Base-by-base conservation (phyloP, 2,329 filamentous ascomycete species). In the Colletotrichum ledebouriae region DNA sequence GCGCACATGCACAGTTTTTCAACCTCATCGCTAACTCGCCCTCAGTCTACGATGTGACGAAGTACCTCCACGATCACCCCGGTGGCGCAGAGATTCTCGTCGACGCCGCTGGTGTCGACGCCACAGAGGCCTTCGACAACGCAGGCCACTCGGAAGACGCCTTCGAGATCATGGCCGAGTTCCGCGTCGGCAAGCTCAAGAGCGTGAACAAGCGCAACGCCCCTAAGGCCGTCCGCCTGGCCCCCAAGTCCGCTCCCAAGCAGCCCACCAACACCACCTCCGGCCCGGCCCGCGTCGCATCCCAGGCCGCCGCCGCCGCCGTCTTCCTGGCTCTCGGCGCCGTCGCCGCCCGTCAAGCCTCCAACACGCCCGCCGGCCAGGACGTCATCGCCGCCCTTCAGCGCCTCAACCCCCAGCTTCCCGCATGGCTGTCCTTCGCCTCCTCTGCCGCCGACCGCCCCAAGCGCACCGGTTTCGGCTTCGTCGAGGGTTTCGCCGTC, bases 41-140 rank as follows among this genome's bases (percentile, higher is more conserved):
- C 29, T 7, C 41, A 87, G 88, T 90, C 2, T 90, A 89, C 72
- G 80, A 90, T 74, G 78, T 89, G 11, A 84, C 87, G 1, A 81
- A 83, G 49, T 90, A 89, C 70, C 69, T 87, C 1, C 77, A 84
- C 25, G 87, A 90, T 64, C 89, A 90, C 69, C 89, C 89, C 61
- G 93, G 93, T 73, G 93, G 93, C 76, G 89, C 91, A 74, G 92
- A 94, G 75, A 88, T 94, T 68, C 83, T 96, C 46, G 83, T 93
- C 67, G 93, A 95, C 71, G 90, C 93, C 33, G 92, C 86, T 73
- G 93, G 93, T 65, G 89, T 90, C 73, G 92, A 96, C 79, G 90
- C 91, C 55, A 93, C 91, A 49, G 90, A 93, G 76, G 91, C 89
- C 47, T 96, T 94, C 75, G 92, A 96, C 80, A 91, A 94, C 75